These are phyloP conservation scores for Tulasnella sp. DNA, from an alignment of 768 basidiomycete species.

Conservation along the genomic window DNA sequence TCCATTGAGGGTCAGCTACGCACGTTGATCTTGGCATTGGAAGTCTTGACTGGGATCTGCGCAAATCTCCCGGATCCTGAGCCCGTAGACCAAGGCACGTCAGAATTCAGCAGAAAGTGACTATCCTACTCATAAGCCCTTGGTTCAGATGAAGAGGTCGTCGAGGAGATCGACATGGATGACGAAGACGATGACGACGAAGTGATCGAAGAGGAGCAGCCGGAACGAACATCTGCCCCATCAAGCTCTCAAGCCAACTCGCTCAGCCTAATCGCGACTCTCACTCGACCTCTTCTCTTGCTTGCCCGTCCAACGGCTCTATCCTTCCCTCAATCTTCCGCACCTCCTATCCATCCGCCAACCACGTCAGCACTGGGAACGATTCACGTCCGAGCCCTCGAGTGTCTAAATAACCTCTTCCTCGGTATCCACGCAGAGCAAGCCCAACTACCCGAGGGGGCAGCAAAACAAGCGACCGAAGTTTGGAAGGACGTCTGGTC, in stretches of 20 bases:
- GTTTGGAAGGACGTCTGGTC: slow-evolving; percentile 26
- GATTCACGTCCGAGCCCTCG: slow-evolving; percentile 78
- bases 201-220: slow-evolving; percentile 36
- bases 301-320: slow-evolving; percentile 71
- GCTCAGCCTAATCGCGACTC: slow-evolving; percentile 49
- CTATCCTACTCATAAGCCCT: slow-evolving; percentile 17
- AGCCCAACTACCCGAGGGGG: slow-evolving; percentile 41
- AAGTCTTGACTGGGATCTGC: slow-evolving; percentile 83
- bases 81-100: slow-evolving; percentile 35
- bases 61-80: slow-evolving; percentile 83
- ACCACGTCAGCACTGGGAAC: slow-evolving; percentile 80
- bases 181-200: slow-evolving; percentile 40
- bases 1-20: slow-evolving; percentile 64
- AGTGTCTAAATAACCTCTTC: slow-evolving; percentile 88
- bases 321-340: slow-evolving; percentile 68
- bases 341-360: slow-evolving; percentile 77
- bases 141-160: slow-evolving; percentile 31
- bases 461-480: slow-evolving; percentile 49
- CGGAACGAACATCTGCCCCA: slow-evolving; percentile 35
- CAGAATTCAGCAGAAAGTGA: slow-evolving; percentile 27
- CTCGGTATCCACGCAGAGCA: slow-evolving; percentile 44
- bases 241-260: slow-evolving; percentile 25
- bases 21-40: slow-evolving; percentile 76
- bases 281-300: slow-evolving; percentile 64
- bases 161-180: slow-evolving; percentile 35